Evolutionary conservation across 164 flowering plant species (phyloP).

Genomic region (Tetracentron sinense): DNA sequence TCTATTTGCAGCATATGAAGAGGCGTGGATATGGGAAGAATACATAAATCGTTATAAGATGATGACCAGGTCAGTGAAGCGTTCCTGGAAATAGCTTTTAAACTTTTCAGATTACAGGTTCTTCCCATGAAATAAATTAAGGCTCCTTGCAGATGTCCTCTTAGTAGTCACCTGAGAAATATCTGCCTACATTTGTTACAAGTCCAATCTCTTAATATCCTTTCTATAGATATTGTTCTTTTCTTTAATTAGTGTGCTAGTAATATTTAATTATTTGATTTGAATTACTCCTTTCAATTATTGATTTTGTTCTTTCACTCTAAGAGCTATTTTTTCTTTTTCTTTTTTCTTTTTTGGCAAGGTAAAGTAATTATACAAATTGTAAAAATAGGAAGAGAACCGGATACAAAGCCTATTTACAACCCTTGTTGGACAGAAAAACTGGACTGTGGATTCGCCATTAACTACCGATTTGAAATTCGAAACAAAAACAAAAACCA

Average conservation of each 20-base stretch:
- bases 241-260: not conserved
- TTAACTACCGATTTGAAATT: too few species aligned
- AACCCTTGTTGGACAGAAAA: too few species aligned
- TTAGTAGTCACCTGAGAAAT: not conserved
- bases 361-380: too few species aligned
- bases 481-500: too few species aligned
- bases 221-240: not conserved
- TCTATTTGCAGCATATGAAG: conserved; percentile 87
- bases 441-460: too few species aligned
- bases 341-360: too few species aligned
- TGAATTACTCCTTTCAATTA: not conserved
- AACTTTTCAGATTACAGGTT: not conserved
- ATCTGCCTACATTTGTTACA: not conserved
- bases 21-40: conserved; percentile 95
- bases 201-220: not conserved
- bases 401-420: too few species aligned
- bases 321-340: too few species aligned
- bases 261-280: too few species aligned
- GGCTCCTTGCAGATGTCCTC: not conserved
- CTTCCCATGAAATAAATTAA: not conserved
- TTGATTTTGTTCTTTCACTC: too few species aligned
- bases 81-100: not conserved
- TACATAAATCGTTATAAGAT: conserved; percentile 88
- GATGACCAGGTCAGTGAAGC: conserved; percentile 84
- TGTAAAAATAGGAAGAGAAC: too few species aligned